Evolutionary conservation across 345 rosid species (phyloP).

Genomic region (Noccaea bulbosa): DNA sequence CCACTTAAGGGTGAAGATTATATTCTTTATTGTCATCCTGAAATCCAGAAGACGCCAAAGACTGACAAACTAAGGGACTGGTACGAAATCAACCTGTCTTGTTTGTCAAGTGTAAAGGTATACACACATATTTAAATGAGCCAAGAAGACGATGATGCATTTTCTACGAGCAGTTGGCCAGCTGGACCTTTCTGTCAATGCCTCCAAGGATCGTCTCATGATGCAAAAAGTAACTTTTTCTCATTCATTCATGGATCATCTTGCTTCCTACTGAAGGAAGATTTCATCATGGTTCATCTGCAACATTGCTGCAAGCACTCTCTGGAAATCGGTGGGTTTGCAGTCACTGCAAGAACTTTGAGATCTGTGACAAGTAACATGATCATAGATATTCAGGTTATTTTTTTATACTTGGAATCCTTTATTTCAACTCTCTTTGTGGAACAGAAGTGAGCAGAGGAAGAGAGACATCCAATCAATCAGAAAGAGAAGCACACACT

Average conservation of each 20-base stretch:
- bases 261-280: slow-evolving; percentile 61
- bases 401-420: background rate
- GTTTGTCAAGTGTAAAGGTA: slow-evolving; percentile 12
- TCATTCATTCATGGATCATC: too few species aligned
- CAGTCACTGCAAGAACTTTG: slow-evolving; percentile 82
- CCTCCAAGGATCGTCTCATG: slow-evolving; percentile 83
- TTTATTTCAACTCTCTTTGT: slow-evolving; percentile 1
- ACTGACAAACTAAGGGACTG: slow-evolving; percentile 93
- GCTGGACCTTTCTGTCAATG: slow-evolving; percentile 78
- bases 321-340: slow-evolving; percentile 88
- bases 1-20: slow-evolving; percentile 99
- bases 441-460: slow-evolving; percentile 72
- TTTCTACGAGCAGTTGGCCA: slow-evolving; percentile 71
- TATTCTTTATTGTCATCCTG: slow-evolving; percentile 92
- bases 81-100: slow-evolving; percentile 53
- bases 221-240: slow-evolving; percentile 78
- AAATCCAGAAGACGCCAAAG: slow-evolving; percentile 95
- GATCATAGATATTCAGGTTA: too few species aligned
- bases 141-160: slow-evolving; percentile 79
- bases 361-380: slow-evolving; percentile 81
- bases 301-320: slow-evolving; percentile 86
- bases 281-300: slow-evolving; percentile 95
- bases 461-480: slow-evolving; percentile 78
- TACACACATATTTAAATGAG: slow-evolving; percentile 63
- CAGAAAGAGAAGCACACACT: slow-evolving; percentile 73